Conservation (phyloP, 768 basidiomycete genomes). For the Lactarius trivialis region DNA sequence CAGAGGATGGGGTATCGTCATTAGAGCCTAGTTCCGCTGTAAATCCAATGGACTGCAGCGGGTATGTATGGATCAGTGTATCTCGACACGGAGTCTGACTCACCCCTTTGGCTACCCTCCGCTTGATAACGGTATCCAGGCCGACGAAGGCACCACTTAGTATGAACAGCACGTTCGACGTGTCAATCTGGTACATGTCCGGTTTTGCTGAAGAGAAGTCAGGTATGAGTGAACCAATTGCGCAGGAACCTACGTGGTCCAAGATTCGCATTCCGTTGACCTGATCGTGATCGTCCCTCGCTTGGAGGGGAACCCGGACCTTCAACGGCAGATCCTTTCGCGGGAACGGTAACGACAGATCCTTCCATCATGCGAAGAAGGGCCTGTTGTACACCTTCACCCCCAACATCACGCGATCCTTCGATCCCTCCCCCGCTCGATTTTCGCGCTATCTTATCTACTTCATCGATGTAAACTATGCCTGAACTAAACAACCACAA, state of each 20-base stretch:
- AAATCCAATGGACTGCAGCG: constrained; percentile 81
- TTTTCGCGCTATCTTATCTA: constrained; percentile 86
- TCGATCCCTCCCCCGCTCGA: constrained; percentile 47
- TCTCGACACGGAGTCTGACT: constrained; percentile 28
- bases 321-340: constrained; percentile 53
- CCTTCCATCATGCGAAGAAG: constrained; percentile 94
- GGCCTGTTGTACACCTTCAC: constrained; percentile 94
- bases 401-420: constrained; percentile 81
- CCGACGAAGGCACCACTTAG: constrained; percentile 94
- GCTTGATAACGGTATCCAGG: constrained; percentile 72
- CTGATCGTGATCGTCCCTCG: constrained; percentile 43
- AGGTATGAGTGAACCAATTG: background rate
- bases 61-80: constrained; percentile 2
- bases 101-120: constrained; percentile 80
- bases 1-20: constrained; percentile 32
- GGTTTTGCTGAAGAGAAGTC: constrained; percentile 40
- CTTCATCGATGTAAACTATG: constrained; percentile 94
- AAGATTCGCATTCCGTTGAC: constrained; percentile 42
- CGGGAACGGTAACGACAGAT: constrained; percentile 72
- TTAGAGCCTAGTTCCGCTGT: constrained; percentile 44
- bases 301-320: constrained; percentile 37
- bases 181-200: constrained; percentile 74
- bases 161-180: constrained; percentile 90
- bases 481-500: constrained; percentile 54
- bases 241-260: constrained; percentile 20